Conservation (phyloP, 1,284 basidiomycete genomes). For the Bjerkandera adusta region DNA sequence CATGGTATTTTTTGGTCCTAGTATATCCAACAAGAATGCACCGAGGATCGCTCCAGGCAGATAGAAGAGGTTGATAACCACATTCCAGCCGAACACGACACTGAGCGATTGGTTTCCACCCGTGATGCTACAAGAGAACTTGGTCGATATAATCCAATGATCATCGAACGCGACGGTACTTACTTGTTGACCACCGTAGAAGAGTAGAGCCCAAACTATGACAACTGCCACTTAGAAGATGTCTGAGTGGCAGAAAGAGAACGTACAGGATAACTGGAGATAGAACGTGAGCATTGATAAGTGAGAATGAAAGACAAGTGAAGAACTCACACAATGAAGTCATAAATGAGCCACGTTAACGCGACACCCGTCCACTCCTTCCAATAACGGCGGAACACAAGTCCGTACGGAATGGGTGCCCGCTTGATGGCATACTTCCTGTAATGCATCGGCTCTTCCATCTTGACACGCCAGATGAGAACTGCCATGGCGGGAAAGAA, state of each 20-base stretch:
- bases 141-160: too few species aligned
- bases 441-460: conserved; percentile 77
- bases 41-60: conserved; percentile 78
- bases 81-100: conserved; percentile 73
- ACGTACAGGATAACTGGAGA: too few species aligned
- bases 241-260: too few species aligned
- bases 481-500: conserved; percentile 78
- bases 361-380: conserved; percentile 65
- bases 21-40: conserved; percentile 72
- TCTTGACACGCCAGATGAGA: conserved; percentile 82
- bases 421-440: conserved; percentile 76
- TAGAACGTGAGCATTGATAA: too few species aligned
- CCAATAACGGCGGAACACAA: conserved; percentile 84
- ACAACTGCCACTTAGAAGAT: too few species aligned
- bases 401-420: conserved; percentile 70
- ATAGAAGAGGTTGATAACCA: conserved; percentile 78
- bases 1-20: conserved; percentile 76
- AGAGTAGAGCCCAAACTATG: conserved; percentile 81
- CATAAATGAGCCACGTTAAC: conserved; percentile 85
- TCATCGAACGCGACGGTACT: too few species aligned
- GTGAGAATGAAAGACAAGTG: conserved; percentile 25
- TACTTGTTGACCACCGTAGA: conserved; percentile 71
- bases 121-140: conserved; percentile 58
- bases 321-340: too few species aligned
- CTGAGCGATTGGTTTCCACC: conserved; percentile 46